A percentile compares a stretch with the other conserved stretches of the same genome.
These are phyloP conservation scores for Penicillium decumbens DNA, from an alignment of 2,329 filamentous ascomycete species.

Conservation along the genomic window DNA sequence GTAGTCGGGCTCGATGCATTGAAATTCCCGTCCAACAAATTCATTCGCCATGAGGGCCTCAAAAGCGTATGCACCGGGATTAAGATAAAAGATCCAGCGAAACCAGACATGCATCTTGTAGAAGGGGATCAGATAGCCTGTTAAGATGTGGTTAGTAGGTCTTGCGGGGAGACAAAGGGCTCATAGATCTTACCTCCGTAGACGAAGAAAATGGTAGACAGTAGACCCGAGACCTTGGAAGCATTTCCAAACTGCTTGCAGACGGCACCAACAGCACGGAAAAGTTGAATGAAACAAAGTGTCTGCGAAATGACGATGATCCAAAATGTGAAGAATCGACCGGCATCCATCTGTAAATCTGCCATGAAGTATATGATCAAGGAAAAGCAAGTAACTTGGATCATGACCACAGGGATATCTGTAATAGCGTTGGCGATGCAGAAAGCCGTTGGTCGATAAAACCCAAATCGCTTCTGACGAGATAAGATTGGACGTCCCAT, in stretches of 20 bases:
- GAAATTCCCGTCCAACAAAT: conserved; percentile 53
- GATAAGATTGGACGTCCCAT: conserved; percentile 60
- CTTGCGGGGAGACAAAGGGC: neutral
- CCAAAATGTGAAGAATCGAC: conserved; percentile 57
- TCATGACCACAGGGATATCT: conserved; percentile 53
- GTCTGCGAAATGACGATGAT: conserved; percentile 51
- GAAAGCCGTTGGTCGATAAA: conserved; percentile 58
- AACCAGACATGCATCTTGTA: conserved; percentile 60
- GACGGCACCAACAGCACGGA: conserved; percentile 46
- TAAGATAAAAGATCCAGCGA: conserved; percentile 57
- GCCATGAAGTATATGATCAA: conserved; percentile 59
- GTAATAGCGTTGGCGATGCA: conserved; percentile 54
- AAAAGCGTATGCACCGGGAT: conserved; percentile 64
- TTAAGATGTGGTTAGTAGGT: neutral
- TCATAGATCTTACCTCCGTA: conserved; percentile 40
- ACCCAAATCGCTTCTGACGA: conserved; percentile 64
- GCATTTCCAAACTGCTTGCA: conserved; percentile 46
- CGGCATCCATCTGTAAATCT: conserved; percentile 50
- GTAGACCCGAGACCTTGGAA: conserved; percentile 43
- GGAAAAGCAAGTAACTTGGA: conserved; percentile 55
- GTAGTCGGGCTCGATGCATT: conserved; percentile 49
- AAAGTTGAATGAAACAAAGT: conserved; percentile 49
- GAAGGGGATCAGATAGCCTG: conserved; percentile 58
- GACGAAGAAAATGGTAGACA: conserved; percentile 47
- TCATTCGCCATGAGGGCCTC: conserved; percentile 66